Evolutionary conservation across 1,139 yeast genomes (phyloP).

Genomic region (Yarrowia galli): DNA sequence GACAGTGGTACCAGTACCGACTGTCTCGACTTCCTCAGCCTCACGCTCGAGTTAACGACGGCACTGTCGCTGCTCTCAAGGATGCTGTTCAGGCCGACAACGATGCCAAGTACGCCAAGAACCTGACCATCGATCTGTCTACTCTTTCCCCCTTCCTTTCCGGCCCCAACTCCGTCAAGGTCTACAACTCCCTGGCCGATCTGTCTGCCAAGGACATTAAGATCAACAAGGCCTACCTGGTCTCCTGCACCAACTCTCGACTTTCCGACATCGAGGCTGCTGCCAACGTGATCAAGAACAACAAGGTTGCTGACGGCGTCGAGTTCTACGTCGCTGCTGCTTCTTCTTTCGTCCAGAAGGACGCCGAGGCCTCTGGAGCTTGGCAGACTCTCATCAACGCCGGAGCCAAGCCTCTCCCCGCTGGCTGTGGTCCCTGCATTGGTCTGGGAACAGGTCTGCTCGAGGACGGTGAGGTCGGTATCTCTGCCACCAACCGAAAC

Average conservation of each 20-base stretch:
- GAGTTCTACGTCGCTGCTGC: slow-evolving; percentile 98
- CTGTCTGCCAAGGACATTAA: slow-evolving; percentile 74
- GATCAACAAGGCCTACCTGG: slow-evolving; percentile 92
- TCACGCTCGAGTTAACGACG: slow-evolving; percentile 81
- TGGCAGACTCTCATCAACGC: slow-evolving; percentile 91
- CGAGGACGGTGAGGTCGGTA: slow-evolving; percentile 96
- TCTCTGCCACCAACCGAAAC: slow-evolving; percentile 96
- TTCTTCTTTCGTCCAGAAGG: slow-evolving; percentile 87
- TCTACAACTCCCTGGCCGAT: slow-evolving; percentile 78
- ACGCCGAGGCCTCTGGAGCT: slow-evolving; percentile 88
- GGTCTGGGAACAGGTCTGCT: slow-evolving; percentile 94
- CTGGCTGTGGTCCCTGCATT: slow-evolving; percentile 99
- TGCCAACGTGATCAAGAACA: slow-evolving; percentile 81
- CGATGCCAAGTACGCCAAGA: slow-evolving; percentile 88
- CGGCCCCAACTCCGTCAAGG: slow-evolving; percentile 97
- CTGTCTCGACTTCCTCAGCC: slow-evolving; percentile 71
- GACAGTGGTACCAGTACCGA: slow-evolving; percentile 79
- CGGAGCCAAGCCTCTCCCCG: slow-evolving; percentile 94
- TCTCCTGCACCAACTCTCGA: slow-evolving; percentile 97
- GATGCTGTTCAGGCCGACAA: slow-evolving; percentile 64
- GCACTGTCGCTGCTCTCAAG: slow-evolving; percentile 61
- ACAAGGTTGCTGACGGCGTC: slow-evolving; percentile 84
- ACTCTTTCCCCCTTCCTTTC: slow-evolving; percentile 89
- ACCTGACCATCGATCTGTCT: slow-evolving; percentile 78
- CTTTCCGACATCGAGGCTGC: slow-evolving; percentile 93